Evolutionary conservation across 2,329 filamentous ascomycete genomes (phyloP), one percentile per base, ranked within the genome.

Genomic region (Elsinoe necatrix): DNA sequence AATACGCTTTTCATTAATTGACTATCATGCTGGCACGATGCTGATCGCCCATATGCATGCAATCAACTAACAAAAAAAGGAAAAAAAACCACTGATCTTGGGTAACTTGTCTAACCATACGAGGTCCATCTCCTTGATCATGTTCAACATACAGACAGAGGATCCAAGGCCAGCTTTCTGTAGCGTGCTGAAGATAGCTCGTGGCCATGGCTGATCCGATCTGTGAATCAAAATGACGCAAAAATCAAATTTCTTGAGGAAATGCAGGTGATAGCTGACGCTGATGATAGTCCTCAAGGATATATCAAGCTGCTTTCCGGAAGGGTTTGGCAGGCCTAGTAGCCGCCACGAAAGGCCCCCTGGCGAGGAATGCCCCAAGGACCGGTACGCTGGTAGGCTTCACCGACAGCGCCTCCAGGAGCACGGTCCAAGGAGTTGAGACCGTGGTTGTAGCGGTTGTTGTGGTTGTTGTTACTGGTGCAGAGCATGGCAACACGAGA

Each of bases 401-500:
- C 37, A 18, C 59, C 29, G 31, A 29, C 20, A 45, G 35, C 55
- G 41, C 56, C 42, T 16, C 54, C 41, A 23, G 41, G 31, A 25
- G 39, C 41, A 25, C 41, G 54, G 29, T 56, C 54, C 2, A 41
- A 20, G 34, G 35, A 31, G 20, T 43, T 66, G 43, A 71, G 57
- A 48, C 64, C 81, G 27, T 91, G 89, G 41, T 91, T 92, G 60
- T 92, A 91, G 56, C 91, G 89, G 64, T 90, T 96, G 54, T 87
- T 82, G 63, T 90, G 83, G 48, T 89, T 89, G 35, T 91, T 92
- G 72, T 97, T 92, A 72, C 97, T 97, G 74, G 89, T 95, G 76
- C 95, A 98, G 56, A 98, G 86, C 92, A 98, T 97, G 29, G 93
- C 93, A 61, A 98, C 93, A 58, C 93, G 89, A 59, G 93, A 98